Evolutionary conservation across 2,329 filamentous ascomycete genomes (phyloP).

Genomic region (Ophiostoma piceae): DNA sequence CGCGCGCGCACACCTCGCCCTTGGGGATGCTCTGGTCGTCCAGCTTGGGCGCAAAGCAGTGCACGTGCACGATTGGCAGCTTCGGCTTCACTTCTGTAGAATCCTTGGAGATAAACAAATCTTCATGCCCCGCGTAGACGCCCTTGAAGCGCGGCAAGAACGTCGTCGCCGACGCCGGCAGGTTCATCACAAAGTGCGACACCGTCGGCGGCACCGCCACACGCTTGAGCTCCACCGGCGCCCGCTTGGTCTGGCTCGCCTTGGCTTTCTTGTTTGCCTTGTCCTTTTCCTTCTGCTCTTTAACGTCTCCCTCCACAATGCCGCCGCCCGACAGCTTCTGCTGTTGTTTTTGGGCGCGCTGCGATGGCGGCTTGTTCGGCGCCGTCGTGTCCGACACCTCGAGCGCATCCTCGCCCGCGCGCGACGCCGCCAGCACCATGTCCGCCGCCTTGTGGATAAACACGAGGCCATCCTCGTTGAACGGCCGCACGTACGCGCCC

Average conservation of each 20-base stretch:
- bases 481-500: constrained; percentile 65
- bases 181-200: constrained; percentile 96
- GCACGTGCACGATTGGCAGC: constrained; percentile 88
- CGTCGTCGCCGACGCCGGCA: constrained; percentile 80
- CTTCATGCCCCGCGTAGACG: constrained; percentile 67
- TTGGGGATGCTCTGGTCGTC: constrained; percentile 56
- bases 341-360: constrained; percentile 16
- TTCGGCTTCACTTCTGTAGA: too few species aligned
- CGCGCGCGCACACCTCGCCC: constrained; percentile 59
- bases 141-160: constrained; percentile 75
- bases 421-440: constrained; percentile 49
- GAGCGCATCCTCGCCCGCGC: constrained; percentile 41
- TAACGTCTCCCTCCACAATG: neutral
- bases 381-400: constrained; percentile 24
- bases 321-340: neutral
- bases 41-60: constrained; percentile 84
- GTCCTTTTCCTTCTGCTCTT: neutral
- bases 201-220: constrained; percentile 66
- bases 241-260: neutral
- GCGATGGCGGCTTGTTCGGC: constrained; percentile 19
- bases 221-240: neutral
- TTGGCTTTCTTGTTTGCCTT: neutral
- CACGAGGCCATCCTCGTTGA: constrained; percentile 72
- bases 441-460: constrained; percentile 73
- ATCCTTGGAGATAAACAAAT: constrained; percentile 54